Percentiles rank a stretch among this genome's conserved stretches.
Evolutionary conservation across 1,139 yeast species (phyloP).

Genomic region (Candida sp.): DNA sequence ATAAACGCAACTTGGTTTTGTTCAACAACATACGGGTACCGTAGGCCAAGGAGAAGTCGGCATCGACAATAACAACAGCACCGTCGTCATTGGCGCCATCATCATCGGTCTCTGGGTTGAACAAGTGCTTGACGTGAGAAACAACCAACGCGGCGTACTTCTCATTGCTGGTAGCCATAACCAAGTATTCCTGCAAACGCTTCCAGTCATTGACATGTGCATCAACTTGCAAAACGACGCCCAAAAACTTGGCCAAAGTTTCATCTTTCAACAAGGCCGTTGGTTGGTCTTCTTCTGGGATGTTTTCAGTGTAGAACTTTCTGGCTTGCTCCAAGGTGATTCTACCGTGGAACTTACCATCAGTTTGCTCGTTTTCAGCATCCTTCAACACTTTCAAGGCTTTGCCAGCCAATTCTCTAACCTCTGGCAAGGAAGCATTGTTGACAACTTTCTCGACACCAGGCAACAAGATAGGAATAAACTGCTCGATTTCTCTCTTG

Average conservation of each 20-base stretch:
- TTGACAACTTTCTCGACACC: constrained; percentile 88
- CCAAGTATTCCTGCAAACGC: constrained; percentile 61
- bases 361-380: constrained; percentile 71
- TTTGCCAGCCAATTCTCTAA: constrained; percentile 89
- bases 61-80: constrained; percentile 82
- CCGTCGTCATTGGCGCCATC: constrained; percentile 70
- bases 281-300: constrained; percentile 27
- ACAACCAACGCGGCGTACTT: constrained; percentile 53
- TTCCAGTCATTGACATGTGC: constrained; percentile 94
- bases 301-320: constrained; percentile 42
- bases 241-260: constrained; percentile 46
- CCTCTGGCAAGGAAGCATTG: constrained; percentile 96
- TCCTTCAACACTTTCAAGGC: constrained; percentile 83
- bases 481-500: constrained; percentile 88
- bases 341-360: constrained; percentile 80
- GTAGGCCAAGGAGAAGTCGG: constrained; percentile 95
- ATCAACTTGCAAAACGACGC: constrained; percentile 63
- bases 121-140: constrained; percentile 62
- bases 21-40: constrained; percentile 97
- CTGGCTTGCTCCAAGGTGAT: constrained; percentile 60
- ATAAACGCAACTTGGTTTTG: constrained; percentile 84
- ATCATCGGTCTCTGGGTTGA: constrained; percentile 64
- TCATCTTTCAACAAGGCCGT: constrained; percentile 24
- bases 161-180: constrained; percentile 15
- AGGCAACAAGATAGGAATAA: constrained; percentile 85